Evolutionary conservation across 1,284 basidiomycete species (phyloP).

Genomic region (Malassezia cuniculi): DNA sequence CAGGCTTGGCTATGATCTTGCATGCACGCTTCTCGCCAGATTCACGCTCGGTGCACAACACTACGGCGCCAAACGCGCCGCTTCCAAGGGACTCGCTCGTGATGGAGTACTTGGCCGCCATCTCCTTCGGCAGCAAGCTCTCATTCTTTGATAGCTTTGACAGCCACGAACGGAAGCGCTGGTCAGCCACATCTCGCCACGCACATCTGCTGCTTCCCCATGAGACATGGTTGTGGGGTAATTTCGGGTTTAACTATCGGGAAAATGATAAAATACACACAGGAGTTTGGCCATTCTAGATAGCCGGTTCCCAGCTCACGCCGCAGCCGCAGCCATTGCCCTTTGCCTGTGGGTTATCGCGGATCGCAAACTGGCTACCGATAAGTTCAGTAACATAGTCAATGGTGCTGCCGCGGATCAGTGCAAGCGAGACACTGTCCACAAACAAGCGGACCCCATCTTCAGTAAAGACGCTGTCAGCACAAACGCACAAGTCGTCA

Average conservation of each 20-base stretch:
- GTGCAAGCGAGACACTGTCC: conserved; percentile 64
- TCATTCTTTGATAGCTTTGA: too few species aligned
- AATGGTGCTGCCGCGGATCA: conserved; percentile 68
- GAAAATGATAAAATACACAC: too few species aligned
- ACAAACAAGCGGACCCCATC: conserved; percentile 51
- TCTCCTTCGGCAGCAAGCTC: conserved; percentile 4
- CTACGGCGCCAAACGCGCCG: conserved; percentile 41
- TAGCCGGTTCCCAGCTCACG: conserved; percentile 69
- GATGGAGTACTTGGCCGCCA: conserved; percentile 30
- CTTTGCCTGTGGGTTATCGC: conserved; percentile 70
- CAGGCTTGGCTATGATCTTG: conserved; percentile 44
- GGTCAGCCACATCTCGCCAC: too few species aligned
- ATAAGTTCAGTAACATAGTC: conserved; percentile 85
- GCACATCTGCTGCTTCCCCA: too few species aligned
- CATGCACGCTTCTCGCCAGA: conserved; percentile 34
- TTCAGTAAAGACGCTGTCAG: conserved; percentile 52
- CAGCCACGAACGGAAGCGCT: too few species aligned
- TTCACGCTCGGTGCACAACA: conserved; percentile 20
- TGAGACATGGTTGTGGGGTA: too few species aligned
- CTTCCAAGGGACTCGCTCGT: conserved; percentile 26
- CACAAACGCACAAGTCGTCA: conserved; percentile 59
- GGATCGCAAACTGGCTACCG: conserved; percentile 66
- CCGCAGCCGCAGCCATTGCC: conserved; percentile 78
- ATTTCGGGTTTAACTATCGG: too few species aligned
- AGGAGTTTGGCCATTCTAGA: too few species aligned